A percentile compares a stretch with the other conserved stretches of the same genome.
Evolutionary conservation across 169 alveolate genomes (phyloP).

Genomic region (Plasmodium chabaudi): DNA sequence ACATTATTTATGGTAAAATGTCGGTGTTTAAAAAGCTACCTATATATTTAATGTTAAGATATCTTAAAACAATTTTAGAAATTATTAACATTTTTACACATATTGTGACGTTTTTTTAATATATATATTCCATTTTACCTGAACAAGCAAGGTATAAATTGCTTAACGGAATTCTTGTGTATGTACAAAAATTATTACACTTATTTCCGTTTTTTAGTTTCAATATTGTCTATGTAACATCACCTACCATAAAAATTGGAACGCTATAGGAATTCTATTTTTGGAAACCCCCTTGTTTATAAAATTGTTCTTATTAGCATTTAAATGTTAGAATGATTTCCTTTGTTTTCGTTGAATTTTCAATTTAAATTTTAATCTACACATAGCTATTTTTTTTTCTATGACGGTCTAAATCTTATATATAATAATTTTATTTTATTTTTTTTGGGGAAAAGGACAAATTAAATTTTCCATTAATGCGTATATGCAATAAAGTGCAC

Average conservation of each 20-base stretch:
- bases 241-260: too few species aligned
- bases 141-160: constrained; percentile 38
- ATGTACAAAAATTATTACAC: constrained; percentile 32
- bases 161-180: constrained; percentile 15
- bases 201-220: constrained; percentile 8
- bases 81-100: too few species aligned
- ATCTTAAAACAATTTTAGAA: too few species aligned
- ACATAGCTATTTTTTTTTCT: constrained; percentile 7
- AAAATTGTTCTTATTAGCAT: background rate
- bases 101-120: constrained; percentile 11
- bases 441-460: background rate
- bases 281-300: background rate
- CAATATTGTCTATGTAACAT: background rate
- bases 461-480: constrained; percentile 20
- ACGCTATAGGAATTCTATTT: background rate
- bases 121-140: constrained; percentile 7
- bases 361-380: too few species aligned
- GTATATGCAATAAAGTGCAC: constrained; percentile 50
- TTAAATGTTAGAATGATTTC: constrained; percentile 6
- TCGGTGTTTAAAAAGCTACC: too few species aligned
- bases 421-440: constrained; percentile 17
- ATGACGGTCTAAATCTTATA: constrained; percentile 27
- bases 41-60: too few species aligned
- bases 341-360: background rate
- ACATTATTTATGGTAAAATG: too few species aligned